Percentiles rank a stretch among this genome's conserved stretches.
Evolutionary conservation across 768 basidiomycete genomes (phyloP).

Genomic region (Rhodotorula paludigena): DNA sequence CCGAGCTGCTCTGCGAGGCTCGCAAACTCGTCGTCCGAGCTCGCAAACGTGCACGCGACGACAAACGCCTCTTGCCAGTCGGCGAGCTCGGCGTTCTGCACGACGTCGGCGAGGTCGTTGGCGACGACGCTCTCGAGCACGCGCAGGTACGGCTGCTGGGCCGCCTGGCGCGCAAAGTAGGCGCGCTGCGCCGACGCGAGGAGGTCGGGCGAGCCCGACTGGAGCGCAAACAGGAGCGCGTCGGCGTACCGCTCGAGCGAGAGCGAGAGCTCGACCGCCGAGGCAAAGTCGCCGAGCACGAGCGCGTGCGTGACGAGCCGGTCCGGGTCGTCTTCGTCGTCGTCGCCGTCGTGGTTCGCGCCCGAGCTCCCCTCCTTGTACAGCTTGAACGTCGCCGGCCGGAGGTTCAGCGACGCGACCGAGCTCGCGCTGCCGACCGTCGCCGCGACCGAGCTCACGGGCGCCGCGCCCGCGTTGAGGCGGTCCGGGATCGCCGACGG

Average conservation of each 20-base stretch:
- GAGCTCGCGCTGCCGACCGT: constrained; percentile 88
- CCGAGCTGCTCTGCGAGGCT: constrained; percentile 88
- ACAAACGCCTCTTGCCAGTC: constrained; percentile 98
- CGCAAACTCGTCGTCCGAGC: constrained; percentile 67
- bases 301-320: constrained; percentile 83
- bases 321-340: constrained; percentile 79
- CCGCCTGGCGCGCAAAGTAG: constrained; percentile 76
- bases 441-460: constrained; percentile 88
- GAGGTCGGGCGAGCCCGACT: constrained; percentile 73
- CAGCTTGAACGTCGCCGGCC: constrained; percentile 80
- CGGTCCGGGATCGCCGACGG: constrained; percentile 48
- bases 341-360: no score
- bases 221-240: constrained; percentile 85
- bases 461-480: constrained; percentile 56
- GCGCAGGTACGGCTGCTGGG: constrained; percentile 75
- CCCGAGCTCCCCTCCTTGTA: no score
- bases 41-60: constrained; percentile 89
- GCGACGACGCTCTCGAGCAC: constrained; percentile 91
- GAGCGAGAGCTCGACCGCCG: constrained; percentile 84
- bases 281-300: constrained; percentile 90
- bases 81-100: constrained; percentile 82
- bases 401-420: constrained; percentile 65
- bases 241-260: constrained; percentile 86
- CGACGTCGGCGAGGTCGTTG: constrained; percentile 79
- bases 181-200: constrained; percentile 82